These are phyloP conservation scores for Fusarium sp. DNA, from an alignment of 2,329 filamentous ascomycete genomes.

Conservation along the genomic window DNA sequence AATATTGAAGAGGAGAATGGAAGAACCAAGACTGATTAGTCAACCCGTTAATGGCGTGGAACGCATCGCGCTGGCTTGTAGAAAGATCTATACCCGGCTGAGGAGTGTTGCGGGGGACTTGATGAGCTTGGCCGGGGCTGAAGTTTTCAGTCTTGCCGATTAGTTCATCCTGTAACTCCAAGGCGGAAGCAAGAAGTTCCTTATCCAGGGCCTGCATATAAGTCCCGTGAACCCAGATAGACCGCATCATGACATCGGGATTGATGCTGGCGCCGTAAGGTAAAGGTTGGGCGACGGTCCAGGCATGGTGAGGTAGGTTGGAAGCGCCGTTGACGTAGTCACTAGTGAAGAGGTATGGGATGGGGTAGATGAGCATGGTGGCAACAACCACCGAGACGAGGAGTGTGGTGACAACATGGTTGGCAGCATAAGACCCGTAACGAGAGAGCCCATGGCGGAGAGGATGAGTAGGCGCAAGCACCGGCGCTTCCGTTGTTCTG, in stretches of 20 bases:
- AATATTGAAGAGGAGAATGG: slow-evolving; percentile 86
- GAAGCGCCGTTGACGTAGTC: slow-evolving; percentile 79
- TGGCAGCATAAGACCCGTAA: slow-evolving; percentile 77
- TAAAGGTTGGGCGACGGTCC: slow-evolving; percentile 79
- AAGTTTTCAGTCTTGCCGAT: slow-evolving; percentile 72
- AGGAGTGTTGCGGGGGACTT: slow-evolving; percentile 43
- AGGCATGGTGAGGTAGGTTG: slow-evolving; percentile 82
- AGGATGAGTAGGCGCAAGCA: slow-evolving; percentile 73
- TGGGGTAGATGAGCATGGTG: slow-evolving; percentile 78
- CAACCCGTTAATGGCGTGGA: slow-evolving; percentile 71
- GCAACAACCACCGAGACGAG: slow-evolving; percentile 79
- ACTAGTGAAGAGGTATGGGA: slow-evolving; percentile 79
- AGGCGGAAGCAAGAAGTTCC: slow-evolving; percentile 72
- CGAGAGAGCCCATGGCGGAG: slow-evolving; percentile 73
- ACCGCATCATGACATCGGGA: slow-evolving; percentile 83
- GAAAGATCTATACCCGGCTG: slow-evolving; percentile 55
- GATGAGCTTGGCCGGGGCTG: slow-evolving; percentile 57
- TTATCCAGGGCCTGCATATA: slow-evolving; percentile 82
- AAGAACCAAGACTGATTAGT: slow-evolving; percentile 79
- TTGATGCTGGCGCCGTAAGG: slow-evolving; percentile 61
- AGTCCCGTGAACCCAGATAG: slow-evolving; percentile 83
- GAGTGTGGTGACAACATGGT: slow-evolving; percentile 80
- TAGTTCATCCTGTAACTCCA: slow-evolving; percentile 77
- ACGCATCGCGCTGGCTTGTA: slow-evolving; percentile 62
- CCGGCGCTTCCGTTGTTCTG: slow-evolving; percentile 81